phyloP scores from a whole-genome alignment of 108 stramenopile genomes.

The Nitzschia palea region DNA sequence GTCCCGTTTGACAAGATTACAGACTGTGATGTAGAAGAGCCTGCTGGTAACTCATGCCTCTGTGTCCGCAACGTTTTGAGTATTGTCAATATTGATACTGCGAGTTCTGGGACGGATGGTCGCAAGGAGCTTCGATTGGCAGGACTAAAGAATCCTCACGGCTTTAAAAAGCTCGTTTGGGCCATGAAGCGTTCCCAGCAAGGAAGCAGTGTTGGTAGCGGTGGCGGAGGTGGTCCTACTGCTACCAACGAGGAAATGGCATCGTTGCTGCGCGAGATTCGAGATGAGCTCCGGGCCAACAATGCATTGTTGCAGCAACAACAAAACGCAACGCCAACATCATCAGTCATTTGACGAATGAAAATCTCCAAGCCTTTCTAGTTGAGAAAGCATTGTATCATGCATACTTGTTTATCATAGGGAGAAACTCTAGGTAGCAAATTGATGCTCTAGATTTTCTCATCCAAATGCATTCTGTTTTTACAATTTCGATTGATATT shows the following conservation, averaged over 20 bases:
- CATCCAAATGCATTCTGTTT: not conserved
- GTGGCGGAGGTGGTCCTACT: not conserved
- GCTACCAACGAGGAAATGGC: not conserved
- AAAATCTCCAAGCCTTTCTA: no score
- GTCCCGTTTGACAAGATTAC: constrained; percentile 32
- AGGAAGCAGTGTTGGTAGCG: not conserved
- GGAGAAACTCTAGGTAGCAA: no score
- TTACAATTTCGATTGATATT: not conserved
- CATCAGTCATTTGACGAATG: no score
- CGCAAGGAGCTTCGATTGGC: constrained; percentile 19
- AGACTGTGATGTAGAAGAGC: constrained; percentile 44
- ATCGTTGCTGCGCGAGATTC: constrained; percentile 28
- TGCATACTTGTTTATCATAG: no score
- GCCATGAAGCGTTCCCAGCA: constrained; percentile 36
- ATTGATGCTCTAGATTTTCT: no score
- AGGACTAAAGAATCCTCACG: constrained; percentile 31
- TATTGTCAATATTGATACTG: constrained; percentile 39
- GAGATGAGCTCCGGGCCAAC: constrained; percentile 29
- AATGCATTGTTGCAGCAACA: constrained; percentile 4
- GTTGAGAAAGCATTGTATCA: no score
- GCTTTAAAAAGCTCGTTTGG: constrained; percentile 42
- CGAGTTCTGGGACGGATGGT: constrained; percentile 12
- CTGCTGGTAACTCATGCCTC: constrained; percentile 22
- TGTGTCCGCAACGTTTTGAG: constrained; percentile 25
- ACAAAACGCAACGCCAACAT: no score